phyloP scores from a whole-genome alignment of 768 basidiomycete species.

The Pholiota molesta region DNA sequence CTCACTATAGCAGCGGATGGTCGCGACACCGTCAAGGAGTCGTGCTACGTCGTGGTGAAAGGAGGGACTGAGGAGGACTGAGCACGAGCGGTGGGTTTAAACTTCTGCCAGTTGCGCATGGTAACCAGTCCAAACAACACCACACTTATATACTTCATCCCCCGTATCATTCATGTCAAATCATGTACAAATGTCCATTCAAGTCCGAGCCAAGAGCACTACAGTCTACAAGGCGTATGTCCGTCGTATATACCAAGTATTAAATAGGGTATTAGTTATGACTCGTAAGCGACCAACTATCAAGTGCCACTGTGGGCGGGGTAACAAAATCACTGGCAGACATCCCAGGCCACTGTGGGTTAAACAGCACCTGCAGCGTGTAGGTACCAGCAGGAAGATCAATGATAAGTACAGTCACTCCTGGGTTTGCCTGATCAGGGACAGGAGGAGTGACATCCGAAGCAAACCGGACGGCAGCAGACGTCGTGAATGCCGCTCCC shows the following conservation, averaged over 20 bases:
- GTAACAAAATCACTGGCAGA: slow-evolving; percentile 59
- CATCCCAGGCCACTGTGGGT: slow-evolving; percentile 88
- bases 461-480: slow-evolving; percentile 54
- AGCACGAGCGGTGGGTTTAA: slow-evolving; percentile 8
- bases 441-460: slow-evolving; percentile 64
- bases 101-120: slow-evolving; percentile 13
- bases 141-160: slow-evolving; percentile 15
- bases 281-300: slow-evolving; percentile 77
- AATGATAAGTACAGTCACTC: slow-evolving; percentile 81
- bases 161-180: slow-evolving; percentile 15
- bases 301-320: slow-evolving; percentile 71
- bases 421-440: slow-evolving; percentile 74
- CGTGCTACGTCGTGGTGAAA: slow-evolving; percentile 13
- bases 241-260: slow-evolving; percentile 19
- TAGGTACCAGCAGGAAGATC: slow-evolving; percentile 70
- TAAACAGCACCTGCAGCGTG: slow-evolving; percentile 85
- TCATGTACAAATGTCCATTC: neutral
- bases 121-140: slow-evolving; percentile 26
- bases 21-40: slow-evolving; percentile 33
- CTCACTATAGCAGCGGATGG: slow-evolving; percentile 18
- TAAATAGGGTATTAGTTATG: slow-evolving; percentile 53
- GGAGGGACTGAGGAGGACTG: slow-evolving; percentile 8
- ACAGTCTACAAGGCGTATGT: slow-evolving; percentile 9
- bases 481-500: slow-evolving; percentile 68
- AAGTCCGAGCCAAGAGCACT: slow-evolving; percentile 8